Conservation (phyloP, 768 basidiomycete species). For the Pisolithus sp. region DNA sequence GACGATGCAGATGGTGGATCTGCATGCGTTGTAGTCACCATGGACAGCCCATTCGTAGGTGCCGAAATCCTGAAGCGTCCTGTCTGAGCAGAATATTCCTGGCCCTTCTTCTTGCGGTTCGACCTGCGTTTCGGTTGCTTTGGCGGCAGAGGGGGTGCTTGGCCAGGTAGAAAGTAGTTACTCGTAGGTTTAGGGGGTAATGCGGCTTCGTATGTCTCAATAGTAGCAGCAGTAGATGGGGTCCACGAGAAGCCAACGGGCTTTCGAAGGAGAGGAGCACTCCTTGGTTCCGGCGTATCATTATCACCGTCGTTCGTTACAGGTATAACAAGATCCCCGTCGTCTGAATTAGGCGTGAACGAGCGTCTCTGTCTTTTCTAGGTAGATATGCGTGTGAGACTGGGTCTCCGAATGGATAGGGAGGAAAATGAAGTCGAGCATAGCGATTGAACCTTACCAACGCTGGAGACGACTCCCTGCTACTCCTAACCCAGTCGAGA, state of each 20-base stretch:
- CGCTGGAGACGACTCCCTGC: constrained; percentile 49
- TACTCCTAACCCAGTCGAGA: constrained; percentile 37
- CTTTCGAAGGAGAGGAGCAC: constrained; percentile 50
- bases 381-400: background rate
- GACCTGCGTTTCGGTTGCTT: constrained; percentile 22
- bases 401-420: background rate
- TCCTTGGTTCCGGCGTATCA: constrained; percentile 42
- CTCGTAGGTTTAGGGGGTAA: constrained; percentile 15
- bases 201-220: constrained; percentile 26
- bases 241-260: constrained; percentile 47
- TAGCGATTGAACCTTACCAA: constrained; percentile 31
- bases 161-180: constrained; percentile 49
- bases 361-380: constrained; percentile 42
- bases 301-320: constrained; percentile 31
- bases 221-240: constrained; percentile 20
- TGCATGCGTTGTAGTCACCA: constrained; percentile 18
- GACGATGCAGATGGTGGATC: constrained; percentile 25
- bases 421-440: background rate
- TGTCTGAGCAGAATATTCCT: constrained; percentile 41
- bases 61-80: constrained; percentile 40
- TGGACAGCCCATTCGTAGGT: constrained; percentile 19
- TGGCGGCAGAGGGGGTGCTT: constrained; percentile 24
- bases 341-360: constrained; percentile 49
- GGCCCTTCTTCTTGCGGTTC: constrained; percentile 28
- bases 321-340: constrained; percentile 37